Base-by-base conservation (phyloP, 129 eudicot genomes). In the Escallonia herrerae region DNA sequence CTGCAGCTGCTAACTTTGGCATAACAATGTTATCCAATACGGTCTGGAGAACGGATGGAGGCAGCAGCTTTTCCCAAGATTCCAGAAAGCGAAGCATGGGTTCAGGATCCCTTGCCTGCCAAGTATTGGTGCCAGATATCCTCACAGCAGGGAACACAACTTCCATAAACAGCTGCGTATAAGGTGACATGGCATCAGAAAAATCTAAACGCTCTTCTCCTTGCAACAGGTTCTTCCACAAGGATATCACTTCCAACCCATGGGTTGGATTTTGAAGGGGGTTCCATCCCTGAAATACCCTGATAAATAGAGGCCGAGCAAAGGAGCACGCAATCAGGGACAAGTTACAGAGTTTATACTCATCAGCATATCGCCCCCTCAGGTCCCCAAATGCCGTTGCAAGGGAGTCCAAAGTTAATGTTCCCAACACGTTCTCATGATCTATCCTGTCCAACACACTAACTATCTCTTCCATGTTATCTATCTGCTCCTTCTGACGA, bases 1-100 rank as follows among this genome's bases (percentile, higher is more conserved):
- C 80, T 15, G 85, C 85, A 54, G 79, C 80, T n/a, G 76, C 33
- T 38, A 83, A 57, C 62, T 83, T 79, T 2, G 82, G 84, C 85
- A 79, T 72, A 40, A 79, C 46, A 15, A 83, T 33, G 58, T 65
- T 76, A 14, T 90, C 95, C n/a, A 90, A 75, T 54, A 90, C 72
- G 42, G 83, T 75, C 69, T 87, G 94, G 39, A 84, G 84, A 22
- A 83, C 90, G 11, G 82, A 72, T 56, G 78, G 62, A 10, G 97
- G 95, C 46, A 90, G 59, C 38, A 87, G 67, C 38, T 74, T 66
- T 71, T 91, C 95, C 97, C 97, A 87, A 3, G 81, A 76, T 53
- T 91, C 95, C 14, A 90, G 68, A 75, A 84, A 82, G 56, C 74
- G 68, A 40, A 90, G 80, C 84, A 87, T 78, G 3, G 95, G 86